Evolutionary conservation across 2,329 filamentous ascomycete species (phyloP).

Genomic region (Cladosporium sp.): DNA sequence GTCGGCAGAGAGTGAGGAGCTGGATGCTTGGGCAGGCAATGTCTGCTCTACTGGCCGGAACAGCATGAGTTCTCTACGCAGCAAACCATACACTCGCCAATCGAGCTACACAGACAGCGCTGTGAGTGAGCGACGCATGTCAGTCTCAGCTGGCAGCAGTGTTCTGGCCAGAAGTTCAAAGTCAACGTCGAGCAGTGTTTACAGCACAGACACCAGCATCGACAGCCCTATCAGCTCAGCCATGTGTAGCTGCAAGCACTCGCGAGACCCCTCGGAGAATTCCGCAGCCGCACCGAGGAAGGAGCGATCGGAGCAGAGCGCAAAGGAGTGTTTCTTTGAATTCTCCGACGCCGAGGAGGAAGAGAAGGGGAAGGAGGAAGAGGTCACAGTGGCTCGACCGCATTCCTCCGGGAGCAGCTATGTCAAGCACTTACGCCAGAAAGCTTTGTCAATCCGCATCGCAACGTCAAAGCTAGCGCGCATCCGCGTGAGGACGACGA

Average conservation of each 20-base stretch:
- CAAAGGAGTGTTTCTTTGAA: conserved; percentile 10
- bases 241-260: conserved; percentile 3
- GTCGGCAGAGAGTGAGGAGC: conserved; percentile 7
- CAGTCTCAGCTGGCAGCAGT: conserved; percentile 3
- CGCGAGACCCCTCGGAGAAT: background rate
- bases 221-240: background rate
- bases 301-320: background rate
- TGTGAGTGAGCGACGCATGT: background rate
- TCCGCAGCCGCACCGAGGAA: conserved; percentile 1
- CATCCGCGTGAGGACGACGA: background rate
- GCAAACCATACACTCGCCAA: background rate
- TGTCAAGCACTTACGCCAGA: conserved; percentile 9
- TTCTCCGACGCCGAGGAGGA: conserved; percentile 16
- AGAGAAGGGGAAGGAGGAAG: background rate
- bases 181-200: conserved; percentile 2
- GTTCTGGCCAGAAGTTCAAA: background rate
- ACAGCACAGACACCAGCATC: conserved; percentile 17
- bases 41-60: background rate
- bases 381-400: background rate
- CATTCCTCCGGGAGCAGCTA: conserved; percentile 7
- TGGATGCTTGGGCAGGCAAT: conserved; percentile 2
- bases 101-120: conserved; percentile 6
- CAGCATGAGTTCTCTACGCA: conserved; percentile 13
- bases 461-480: background rate
- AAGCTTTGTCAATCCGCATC: conserved; percentile 13